A percentile compares a stretch with the other conserved stretches of the same genome.
phyloP scores from a whole-genome alignment of 2,329 filamentous ascomycete species.

The Parastagonospora avenae region DNA sequence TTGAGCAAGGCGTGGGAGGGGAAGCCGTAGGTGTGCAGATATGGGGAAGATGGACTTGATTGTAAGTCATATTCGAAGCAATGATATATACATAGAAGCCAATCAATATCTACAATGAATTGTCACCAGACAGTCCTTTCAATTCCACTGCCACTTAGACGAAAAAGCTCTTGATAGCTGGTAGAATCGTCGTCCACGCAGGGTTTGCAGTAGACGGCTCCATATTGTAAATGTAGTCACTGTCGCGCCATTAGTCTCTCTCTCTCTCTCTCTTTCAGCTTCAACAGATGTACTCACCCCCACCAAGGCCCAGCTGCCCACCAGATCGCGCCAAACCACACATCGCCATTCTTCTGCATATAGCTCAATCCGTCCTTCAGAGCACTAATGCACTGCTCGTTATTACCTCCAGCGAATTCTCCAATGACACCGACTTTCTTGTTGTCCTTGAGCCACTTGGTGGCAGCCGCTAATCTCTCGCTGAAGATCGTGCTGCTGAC shows the following conservation, averaged over 20 bases:
- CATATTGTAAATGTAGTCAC: slow-evolving; percentile 54
- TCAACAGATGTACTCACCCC: slow-evolving; percentile 27
- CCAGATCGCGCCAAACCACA: slow-evolving; percentile 60
- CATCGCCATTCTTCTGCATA: slow-evolving; percentile 55
- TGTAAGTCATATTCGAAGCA: too few relatives aligned
- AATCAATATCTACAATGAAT: neutral
- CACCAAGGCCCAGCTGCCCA: slow-evolving; percentile 63
- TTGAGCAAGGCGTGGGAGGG: slow-evolving; percentile 49
- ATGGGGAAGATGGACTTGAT: too few relatives aligned
- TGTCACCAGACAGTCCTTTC: neutral
- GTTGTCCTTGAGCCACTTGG: slow-evolving; percentile 60
- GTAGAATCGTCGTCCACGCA: slow-evolving; percentile 47
- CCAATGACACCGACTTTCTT: slow-evolving; percentile 60
- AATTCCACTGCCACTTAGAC: slow-evolving; percentile 3
- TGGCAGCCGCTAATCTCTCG: slow-evolving; percentile 58
- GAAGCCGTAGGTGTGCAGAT: slow-evolving; percentile 30
- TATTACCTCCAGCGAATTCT: slow-evolving; percentile 61
- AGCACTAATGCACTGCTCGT: slow-evolving; percentile 56
- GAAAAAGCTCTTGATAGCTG: slow-evolving; percentile 45
- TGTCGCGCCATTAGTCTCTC: neutral
- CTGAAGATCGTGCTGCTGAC: slow-evolving; percentile 60
- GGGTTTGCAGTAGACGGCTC: slow-evolving; percentile 54
- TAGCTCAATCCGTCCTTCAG: slow-evolving; percentile 57
- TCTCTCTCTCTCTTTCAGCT: neutral
- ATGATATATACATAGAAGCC: neutral